Percentiles rank a stretch among this genome's conserved stretches.
These are phyloP conservation scores for Mucor circinelloides DNA, from an alignment of 371 early-diverging fungal genomes.

Conservation along the genomic window DNA sequence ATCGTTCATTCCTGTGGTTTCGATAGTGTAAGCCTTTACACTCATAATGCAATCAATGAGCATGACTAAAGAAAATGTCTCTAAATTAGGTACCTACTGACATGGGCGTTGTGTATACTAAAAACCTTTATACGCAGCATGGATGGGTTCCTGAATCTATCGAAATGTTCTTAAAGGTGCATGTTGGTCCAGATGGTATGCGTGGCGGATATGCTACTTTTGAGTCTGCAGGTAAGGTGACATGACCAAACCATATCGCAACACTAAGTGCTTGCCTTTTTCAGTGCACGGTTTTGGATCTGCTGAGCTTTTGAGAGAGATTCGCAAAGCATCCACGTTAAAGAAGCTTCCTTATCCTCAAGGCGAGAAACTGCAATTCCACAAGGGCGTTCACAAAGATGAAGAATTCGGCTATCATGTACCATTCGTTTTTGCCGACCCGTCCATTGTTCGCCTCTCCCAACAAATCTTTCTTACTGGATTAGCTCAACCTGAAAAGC, in stretches of 20 bases:
- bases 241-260: no score
- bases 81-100: slow-evolving; percentile 59
- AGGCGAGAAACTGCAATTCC: slow-evolving; percentile 46
- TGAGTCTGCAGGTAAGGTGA: slow-evolving; percentile 56
- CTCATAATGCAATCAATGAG: not conserved
- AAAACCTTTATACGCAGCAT: slow-evolving; percentile 45
- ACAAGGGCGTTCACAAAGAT: slow-evolving; percentile 46
- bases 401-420: slow-evolving; percentile 58
- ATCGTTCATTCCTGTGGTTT: slow-evolving; percentile 91
- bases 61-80: not conserved
- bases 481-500: slow-evolving; percentile 26
- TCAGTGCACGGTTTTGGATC: slow-evolving; percentile 60
- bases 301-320: slow-evolving; percentile 51
- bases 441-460: slow-evolving; percentile 59
- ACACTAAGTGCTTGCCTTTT: slow-evolving; percentile 10
- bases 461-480: slow-evolving; percentile 53
- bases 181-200: slow-evolving; percentile 55
- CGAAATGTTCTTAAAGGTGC: slow-evolving; percentile 64
- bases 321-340: slow-evolving; percentile 55
- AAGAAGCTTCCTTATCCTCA: slow-evolving; percentile 42
- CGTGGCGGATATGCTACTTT: slow-evolving; percentile 62
- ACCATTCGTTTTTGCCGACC: slow-evolving; percentile 65
- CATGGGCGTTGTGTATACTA: slow-evolving; percentile 62
- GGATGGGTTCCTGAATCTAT: slow-evolving; percentile 56
- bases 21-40: slow-evolving; percentile 67